Conservation (phyloP, 225 moss, liverwort and hornwort species). For the Anthoceros angustus region DNA sequence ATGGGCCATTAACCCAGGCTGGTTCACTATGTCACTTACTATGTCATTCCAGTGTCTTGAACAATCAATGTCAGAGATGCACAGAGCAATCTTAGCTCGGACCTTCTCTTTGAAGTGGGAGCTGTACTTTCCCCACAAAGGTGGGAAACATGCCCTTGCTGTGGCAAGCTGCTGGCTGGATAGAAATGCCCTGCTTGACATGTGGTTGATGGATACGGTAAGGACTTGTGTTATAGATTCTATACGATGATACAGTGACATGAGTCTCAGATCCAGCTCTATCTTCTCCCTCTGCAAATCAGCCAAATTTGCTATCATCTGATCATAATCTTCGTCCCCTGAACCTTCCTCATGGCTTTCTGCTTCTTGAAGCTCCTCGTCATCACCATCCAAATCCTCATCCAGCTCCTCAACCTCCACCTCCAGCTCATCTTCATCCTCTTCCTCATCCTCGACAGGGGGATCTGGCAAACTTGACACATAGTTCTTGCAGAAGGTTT, state of each 20-base stretch:
- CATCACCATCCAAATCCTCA: not conserved
- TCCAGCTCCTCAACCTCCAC: not conserved
- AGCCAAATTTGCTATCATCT: not conserved
- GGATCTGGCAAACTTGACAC: not conserved
- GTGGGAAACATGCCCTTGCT: not conserved
- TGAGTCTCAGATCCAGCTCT: not conserved
- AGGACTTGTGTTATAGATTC: not conserved
- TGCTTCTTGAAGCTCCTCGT: not conserved
- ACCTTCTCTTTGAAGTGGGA: slow-evolving; percentile 2
- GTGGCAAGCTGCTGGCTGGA: slow-evolving; percentile 2
- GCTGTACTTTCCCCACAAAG: not conserved
- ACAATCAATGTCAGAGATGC: not conserved
- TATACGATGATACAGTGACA: not conserved
- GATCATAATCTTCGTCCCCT: not conserved
- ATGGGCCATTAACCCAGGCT: not conserved
- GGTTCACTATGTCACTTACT: not conserved
- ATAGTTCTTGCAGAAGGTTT: not conserved
- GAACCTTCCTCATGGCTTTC: not conserved
- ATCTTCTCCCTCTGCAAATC: slow-evolving; percentile 3
- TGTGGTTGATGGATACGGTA: not conserved
- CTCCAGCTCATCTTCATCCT: not conserved
- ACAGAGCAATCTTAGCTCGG: slow-evolving; percentile 1
- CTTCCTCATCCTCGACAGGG: not conserved
- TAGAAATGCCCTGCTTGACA: not conserved
- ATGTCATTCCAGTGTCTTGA: not conserved